Base-by-base conservation (phyloP, 345 rosid genomes). In the Syzygium jambos region DNA sequence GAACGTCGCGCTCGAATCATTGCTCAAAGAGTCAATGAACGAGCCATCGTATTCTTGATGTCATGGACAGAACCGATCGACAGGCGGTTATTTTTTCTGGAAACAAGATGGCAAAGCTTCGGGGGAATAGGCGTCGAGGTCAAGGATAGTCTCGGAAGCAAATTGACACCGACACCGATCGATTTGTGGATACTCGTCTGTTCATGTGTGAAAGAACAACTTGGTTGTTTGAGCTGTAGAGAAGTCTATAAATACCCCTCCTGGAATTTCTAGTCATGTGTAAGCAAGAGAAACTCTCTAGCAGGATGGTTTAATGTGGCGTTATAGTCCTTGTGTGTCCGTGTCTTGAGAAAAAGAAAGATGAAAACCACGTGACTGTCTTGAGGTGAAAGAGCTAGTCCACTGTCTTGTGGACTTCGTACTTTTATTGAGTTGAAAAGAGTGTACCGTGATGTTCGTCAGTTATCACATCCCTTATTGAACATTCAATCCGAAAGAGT, bases 41-140 rank as follows among this genome's bases (percentile, higher is more conserved):
- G 2, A 7, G 38, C 16, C 9, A 61, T 38, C 73, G n/a, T n/a
- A 14, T 61, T 61, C 46, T 61, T 61, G 0, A n/a, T 61, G 13
- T n/a, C 19, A 61, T 8, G 6, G 19, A 61, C 17, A n/a, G 3
- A 61, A n/a, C 9, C 43, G 5, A 2, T 30, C 8, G 0, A 65
- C 7, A 7, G 10, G 1, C 38, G 15, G 1, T 65, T 0, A 2
- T 4, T 4, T 2, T 2, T 68, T 68, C 23, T 0, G 0, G 23
- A 30, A 22, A 68, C 43, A 68, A 30, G 78, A 68, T 30, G 46
- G 11, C 19, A n/a, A 61, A 61, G 3, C 30, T 61, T 61, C 4
- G 1, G 9, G 13, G 73, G 2, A 61, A 61, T 8, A 61, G 19
- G 10, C 38, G 2, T 6, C 0, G 10, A 61, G 73, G 73, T n/a